phyloP scores from a whole-genome alignment of 2,329 filamentous ascomycete genomes.

The Atkinsonella texensis region DNA sequence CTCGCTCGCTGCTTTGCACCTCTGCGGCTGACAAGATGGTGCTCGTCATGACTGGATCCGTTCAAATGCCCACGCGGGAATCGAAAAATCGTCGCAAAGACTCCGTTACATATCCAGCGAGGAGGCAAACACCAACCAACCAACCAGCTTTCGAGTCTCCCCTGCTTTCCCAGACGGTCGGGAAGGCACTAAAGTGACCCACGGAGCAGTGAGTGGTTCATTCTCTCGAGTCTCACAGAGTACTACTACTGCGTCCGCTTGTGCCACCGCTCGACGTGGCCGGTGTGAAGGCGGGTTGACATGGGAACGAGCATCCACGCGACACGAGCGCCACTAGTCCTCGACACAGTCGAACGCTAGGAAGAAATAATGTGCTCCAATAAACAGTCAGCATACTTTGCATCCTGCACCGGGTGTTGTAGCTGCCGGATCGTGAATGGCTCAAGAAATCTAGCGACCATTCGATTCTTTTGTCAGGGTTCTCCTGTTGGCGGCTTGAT shows the following conservation, averaged over 20 bases:
- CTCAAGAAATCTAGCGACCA: no score
- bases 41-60: background rate
- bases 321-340: background rate
- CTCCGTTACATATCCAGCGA: background rate
- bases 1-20: no score
- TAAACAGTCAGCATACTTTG: no score
- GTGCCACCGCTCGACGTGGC: slow-evolving; percentile 10
- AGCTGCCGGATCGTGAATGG: no score
- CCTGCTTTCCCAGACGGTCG: slow-evolving; percentile 22
- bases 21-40: background rate
- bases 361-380: no score
- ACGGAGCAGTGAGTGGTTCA: slow-evolving; percentile 15
- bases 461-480: no score
- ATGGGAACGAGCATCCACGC: background rate
- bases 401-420: no score
- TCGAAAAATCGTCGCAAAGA: background rate
- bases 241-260: slow-evolving; percentile 4
- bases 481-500: no score
- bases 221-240: slow-evolving; percentile 7
- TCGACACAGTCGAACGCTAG: background rate
- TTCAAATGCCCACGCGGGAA: background rate
- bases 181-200: slow-evolving; percentile 18
- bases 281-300: background rate
- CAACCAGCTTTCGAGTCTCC: slow-evolving; percentile 14
- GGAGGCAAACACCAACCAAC: background rate